Percentiles rank a stretch among this genome's conserved stretches.
phyloP scores from a whole-genome alignment of 2,329 filamentous ascomycete species.

The Botrytis elliptica region DNA sequence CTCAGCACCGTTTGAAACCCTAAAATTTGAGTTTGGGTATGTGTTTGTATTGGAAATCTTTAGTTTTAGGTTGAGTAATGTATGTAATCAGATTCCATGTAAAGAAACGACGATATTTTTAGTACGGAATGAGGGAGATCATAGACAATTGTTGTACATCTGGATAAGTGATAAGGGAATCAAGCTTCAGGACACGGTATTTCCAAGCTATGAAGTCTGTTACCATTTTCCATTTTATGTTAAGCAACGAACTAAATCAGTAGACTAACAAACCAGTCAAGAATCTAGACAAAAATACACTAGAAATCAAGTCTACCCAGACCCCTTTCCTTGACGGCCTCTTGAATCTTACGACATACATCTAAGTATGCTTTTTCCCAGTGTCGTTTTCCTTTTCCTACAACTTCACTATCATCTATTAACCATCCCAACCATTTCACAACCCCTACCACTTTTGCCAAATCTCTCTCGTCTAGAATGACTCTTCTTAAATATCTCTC shows the following conservation, averaged over 20 bases:
- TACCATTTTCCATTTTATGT: background rate
- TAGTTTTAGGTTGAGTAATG: background rate
- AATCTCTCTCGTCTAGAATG: conserved; percentile 71
- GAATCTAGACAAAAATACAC: background rate
- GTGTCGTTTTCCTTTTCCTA: conserved; percentile 36
- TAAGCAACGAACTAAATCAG: background rate
- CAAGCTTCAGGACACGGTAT: background rate
- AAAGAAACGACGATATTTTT: background rate
- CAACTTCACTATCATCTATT: conserved; percentile 47
- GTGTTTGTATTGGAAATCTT: background rate
- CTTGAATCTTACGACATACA: conserved; percentile 53
- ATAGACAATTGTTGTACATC: background rate
- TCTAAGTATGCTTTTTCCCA: conserved; percentile 49
- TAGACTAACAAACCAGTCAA: background rate
- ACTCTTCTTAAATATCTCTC: conserved; percentile 71
- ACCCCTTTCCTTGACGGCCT: conserved; percentile 55
- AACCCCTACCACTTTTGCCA: conserved; percentile 70
- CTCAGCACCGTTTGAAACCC: background rate
- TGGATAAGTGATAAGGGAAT: background rate
- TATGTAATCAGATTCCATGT: background rate
- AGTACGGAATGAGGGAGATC: background rate
- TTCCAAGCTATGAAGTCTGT: background rate
- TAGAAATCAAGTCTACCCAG: conserved; percentile 54
- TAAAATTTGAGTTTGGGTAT: background rate
- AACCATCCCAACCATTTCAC: conserved; percentile 65